Base-by-base conservation (phyloP, 805 yeast genomes). In the Candida montana region DNA sequence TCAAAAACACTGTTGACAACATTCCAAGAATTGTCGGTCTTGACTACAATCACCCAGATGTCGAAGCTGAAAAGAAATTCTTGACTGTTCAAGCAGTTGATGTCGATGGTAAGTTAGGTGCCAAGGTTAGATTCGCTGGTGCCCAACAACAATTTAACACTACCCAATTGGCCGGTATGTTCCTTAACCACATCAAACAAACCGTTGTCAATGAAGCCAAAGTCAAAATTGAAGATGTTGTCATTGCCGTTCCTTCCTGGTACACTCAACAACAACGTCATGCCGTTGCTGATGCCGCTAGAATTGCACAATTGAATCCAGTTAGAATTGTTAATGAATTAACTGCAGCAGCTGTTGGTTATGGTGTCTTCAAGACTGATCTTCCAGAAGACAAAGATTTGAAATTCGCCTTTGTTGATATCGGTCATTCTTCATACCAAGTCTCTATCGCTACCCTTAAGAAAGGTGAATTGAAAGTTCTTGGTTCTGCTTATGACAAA, bases 321-420 rank as follows among this genome's bases (percentile, higher is more conserved):
- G 97, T 93, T 46, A 86, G 99, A 78, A 81, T 93, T 51, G 95
- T 93, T 56, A 93, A 93, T 67, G 99, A 93, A 66, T 83, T 86
- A 53, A 90, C 98, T 44, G 98, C 99, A 47, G 99, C 99, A 48
- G 98, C 97, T 58, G 96, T 93, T 52, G 95, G 97, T 57, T 95
- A 93, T 73, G 99, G 99, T 75, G 96, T 93, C 47, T 93, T 93
- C 83, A 90, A 93, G 79, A 77, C 85, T 52, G 97, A 91, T 62
- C 76, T 93, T 59, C 96, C 98, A 59, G 98, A 89, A 67, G 95
- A 87, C 58, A 84, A 83, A 66, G 83, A 90, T 61, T 82, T 84
- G 72, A 83, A 77, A 60, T 84, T 93, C 55, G 97, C 95, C 38
- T 86, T 93, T 58, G 81, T 93, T 46, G 99, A 93, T 68, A 86